A percentile compares a stretch with the other conserved stretches of the same genome.
Evolutionary conservation across 164 flowering plant genomes (phyloP).

Genomic region (Tetracentron sinense): DNA sequence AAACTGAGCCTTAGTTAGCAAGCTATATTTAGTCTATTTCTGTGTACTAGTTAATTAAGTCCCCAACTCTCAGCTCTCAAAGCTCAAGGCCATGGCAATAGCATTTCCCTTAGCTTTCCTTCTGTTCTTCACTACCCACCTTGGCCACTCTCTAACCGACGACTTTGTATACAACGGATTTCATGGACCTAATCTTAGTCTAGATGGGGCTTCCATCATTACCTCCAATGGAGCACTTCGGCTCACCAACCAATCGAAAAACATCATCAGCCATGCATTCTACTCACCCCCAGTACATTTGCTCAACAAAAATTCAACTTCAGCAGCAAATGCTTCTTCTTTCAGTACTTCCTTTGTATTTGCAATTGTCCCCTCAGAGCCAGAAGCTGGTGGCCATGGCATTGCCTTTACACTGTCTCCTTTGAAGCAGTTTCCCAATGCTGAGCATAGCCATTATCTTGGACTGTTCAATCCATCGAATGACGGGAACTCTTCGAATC

Average conservation of each 20-base stretch:
- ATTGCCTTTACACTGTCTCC: slow-evolving; percentile 43
- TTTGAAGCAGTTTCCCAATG: slow-evolving; percentile 19
- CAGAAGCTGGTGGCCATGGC: slow-evolving; percentile 37
- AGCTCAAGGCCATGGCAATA: too few species aligned
- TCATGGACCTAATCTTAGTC: slow-evolving; percentile 17
- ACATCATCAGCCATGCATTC: slow-evolving; percentile 43
- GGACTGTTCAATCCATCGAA: slow-evolving; percentile 38
- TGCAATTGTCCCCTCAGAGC: too few species aligned
- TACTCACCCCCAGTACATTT: slow-evolving; percentile 22
- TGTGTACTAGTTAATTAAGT: too few species aligned
- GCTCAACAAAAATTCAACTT: slow-evolving; percentile 8
- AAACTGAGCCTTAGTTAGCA: too few species aligned
- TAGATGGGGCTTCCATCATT: slow-evolving; percentile 17
- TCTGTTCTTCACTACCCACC: too few species aligned
- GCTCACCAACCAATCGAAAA: slow-evolving; percentile 31
- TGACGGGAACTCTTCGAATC: too few species aligned
- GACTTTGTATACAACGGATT: slow-evolving; percentile 35
- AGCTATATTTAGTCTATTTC: too few species aligned
- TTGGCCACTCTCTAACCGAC: not conserved
- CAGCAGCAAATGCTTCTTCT: slow-evolving; percentile 20
- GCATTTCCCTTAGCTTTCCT: too few species aligned
- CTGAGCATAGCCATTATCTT: slow-evolving; percentile 28
- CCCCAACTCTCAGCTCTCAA: too few species aligned
- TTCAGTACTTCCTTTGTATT: too few species aligned
- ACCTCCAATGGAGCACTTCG: slow-evolving; percentile 28